These are phyloP conservation scores for Aureobasidium melanogenum DNA, from an alignment of 2,329 filamentous ascomycete species.

Conservation along the genomic window DNA sequence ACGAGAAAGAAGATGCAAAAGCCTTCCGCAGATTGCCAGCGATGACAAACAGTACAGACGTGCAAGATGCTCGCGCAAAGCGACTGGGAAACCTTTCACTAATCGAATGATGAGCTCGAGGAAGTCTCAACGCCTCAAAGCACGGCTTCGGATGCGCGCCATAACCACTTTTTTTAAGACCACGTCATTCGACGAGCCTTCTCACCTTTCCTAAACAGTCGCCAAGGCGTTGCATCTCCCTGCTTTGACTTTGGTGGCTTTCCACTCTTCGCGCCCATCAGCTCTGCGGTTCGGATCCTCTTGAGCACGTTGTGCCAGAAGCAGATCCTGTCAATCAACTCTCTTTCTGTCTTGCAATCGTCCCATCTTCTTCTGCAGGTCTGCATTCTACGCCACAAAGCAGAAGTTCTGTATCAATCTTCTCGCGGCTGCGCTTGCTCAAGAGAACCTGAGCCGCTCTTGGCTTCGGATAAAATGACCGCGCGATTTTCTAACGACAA, in stretches of 20 bases:
- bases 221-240: neutral
- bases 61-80: neutral
- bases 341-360: neutral
- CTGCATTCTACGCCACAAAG: neutral
- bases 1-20: neutral
- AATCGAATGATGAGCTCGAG: constrained; percentile 9
- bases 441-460: neutral
- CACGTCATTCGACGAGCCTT: constrained; percentile 7
- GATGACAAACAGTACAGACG: constrained; percentile 2
- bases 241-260: constrained; percentile 1
- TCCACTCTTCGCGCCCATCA: neutral
- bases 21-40: neutral
- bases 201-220: neutral
- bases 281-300: neutral
- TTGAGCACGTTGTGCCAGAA: neutral
- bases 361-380: neutral
- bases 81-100: constrained; percentile 6
- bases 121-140: constrained; percentile 3
- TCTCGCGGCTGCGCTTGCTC: neutral
- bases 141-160: constrained; percentile 7
- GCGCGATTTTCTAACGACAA: constrained; percentile 9
- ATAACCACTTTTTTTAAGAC: neutral
- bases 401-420: neutral
- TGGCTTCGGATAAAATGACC: constrained; percentile 6
- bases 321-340: neutral